Percentiles rank a stretch among this genome's conserved stretches.
Evolutionary conservation across 2,329 filamentous ascomycete genomes (phyloP).

Genomic region (Apiospora pterosperma): DNA sequence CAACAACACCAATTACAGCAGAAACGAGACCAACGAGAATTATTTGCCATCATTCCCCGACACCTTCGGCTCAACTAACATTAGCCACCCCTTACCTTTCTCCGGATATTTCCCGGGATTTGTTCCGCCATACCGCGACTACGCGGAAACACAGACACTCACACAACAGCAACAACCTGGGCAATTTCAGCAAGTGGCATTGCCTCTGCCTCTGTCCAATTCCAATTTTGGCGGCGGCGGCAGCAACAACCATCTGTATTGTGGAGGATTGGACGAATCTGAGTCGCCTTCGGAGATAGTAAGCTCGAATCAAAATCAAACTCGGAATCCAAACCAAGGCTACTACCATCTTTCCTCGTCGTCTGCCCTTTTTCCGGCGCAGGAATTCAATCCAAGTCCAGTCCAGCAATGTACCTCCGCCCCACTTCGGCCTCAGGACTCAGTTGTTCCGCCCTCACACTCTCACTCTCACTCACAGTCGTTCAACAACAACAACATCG

Average conservation of each 20-base stretch:
- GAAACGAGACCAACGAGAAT: neutral
- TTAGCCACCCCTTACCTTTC: neutral
- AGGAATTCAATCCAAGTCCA: neutral
- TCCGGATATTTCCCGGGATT: neutral
- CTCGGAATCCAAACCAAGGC: neutral
- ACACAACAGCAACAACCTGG: neutral
- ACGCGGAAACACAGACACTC: neutral
- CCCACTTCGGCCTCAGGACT: slow-evolving; percentile 1
- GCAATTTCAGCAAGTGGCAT: neutral
- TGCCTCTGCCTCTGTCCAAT: neutral
- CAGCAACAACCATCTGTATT: neutral
- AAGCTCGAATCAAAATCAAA: neutral
- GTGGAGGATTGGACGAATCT: neutral
- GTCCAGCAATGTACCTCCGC: neutral
- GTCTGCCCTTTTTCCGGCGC: neutral
- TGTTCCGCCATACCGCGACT: neutral
- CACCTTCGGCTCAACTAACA: neutral
- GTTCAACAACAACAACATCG: neutral
- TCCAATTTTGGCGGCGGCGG: neutral
- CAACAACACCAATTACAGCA: neutral
- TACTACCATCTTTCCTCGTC: neutral
- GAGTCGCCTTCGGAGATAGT: neutral
- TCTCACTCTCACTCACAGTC: neutral
- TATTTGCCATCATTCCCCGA: neutral
- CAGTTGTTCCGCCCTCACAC: neutral